Evolutionary conservation across 495 filamentous ascomycete genomes (phyloP), one percentile per base, ranked within the genome.

Genomic region (Aspergillus heteromorphus): DNA sequence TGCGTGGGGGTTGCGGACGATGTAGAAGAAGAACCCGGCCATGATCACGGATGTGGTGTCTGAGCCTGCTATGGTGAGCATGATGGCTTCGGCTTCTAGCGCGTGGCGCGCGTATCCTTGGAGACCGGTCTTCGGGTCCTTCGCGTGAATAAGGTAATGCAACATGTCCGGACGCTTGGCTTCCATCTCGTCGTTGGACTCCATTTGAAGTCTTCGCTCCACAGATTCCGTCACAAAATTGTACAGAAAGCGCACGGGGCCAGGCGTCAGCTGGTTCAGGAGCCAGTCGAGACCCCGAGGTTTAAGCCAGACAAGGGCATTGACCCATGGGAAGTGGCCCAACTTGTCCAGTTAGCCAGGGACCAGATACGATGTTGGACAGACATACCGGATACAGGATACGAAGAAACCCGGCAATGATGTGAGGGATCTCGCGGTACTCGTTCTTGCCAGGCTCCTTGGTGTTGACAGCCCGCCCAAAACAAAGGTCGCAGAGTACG

Each of bases 1-100:
- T n/a, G 36, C 47, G 16, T 42, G 25, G 13, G 70, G 65, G 6
- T 63, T 51, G 0, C 56, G 63, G 1, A 53, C 48, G 1, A 75
- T 60, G 53, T 74, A 75, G 65, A 69, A 73, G 45, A 71, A 61
- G 21, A 48, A 47, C 10, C 42, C 49, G 1, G 48, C 42, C 49
- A 57, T 40, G 41, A 41, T 48, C 13, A 48, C 30, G 2, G 55
- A 51, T 1, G 48, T 57, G 1, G 55, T 52, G 21, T 57, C 55
- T 6, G 55, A 48, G 6, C 55, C 55, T 17, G 53, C 53, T 21
- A 55, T 52, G n/a, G 54, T 56, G 2, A 56, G 40, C 48, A 50
- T 45, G 1, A 51, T 14, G 0, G 38, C 45, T 25, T 56, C 54
- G 20, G 54, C 47, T 11, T 51, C 54, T 1, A 56, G 48, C 10